Percentiles rank a stretch among this genome's conserved stretches.
Conservation (phyloP, 2,329 filamentous ascomycete genomes). For the Sordariomycetes sp. region DNA sequence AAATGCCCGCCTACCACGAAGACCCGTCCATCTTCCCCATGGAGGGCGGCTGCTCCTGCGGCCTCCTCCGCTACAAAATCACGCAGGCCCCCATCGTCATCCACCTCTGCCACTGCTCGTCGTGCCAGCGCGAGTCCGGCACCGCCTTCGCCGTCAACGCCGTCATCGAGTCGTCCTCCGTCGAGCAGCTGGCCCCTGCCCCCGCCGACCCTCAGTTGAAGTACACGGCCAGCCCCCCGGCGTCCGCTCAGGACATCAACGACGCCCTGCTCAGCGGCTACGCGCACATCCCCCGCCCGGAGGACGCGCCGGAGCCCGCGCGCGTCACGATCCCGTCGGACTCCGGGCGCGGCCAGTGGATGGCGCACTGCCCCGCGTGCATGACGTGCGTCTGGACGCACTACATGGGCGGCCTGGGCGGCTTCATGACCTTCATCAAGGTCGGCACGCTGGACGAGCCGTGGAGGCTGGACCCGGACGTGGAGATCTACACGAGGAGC, state of each 20-base stretch:
- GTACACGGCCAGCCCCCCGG: neutral
- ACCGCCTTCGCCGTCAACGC: slow-evolving; percentile 27
- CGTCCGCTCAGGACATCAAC: neutral
- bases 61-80: slow-evolving; percentile 34
- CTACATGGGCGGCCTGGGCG: slow-evolving; percentile 21
- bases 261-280: neutral
- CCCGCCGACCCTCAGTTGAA: neutral
- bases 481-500: slow-evolving; percentile 30
- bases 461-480: slow-evolving; percentile 26
- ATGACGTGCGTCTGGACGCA: slow-evolving; percentile 26
- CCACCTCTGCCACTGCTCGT: slow-evolving; percentile 35
- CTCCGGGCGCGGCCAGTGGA: slow-evolving; percentile 26
- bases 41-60: slow-evolving; percentile 2
- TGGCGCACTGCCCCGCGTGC: slow-evolving; percentile 31
- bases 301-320: neutral
- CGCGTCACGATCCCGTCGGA: slow-evolving; percentile 21
- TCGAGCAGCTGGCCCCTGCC: slow-evolving; percentile 18
- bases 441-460: slow-evolving; percentile 31
- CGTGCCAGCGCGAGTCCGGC: slow-evolving; percentile 33
- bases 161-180: slow-evolving; percentile 6
- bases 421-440: slow-evolving; percentile 24
- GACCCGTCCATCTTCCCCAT: slow-evolving; percentile 6
- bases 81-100: slow-evolving; percentile 40
- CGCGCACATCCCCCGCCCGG: neutral
- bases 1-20: slow-evolving; percentile 1